phyloP scores from a whole-genome alignment of 495 filamentous ascomycete genomes.

The Xylaria nigripes region DNA sequence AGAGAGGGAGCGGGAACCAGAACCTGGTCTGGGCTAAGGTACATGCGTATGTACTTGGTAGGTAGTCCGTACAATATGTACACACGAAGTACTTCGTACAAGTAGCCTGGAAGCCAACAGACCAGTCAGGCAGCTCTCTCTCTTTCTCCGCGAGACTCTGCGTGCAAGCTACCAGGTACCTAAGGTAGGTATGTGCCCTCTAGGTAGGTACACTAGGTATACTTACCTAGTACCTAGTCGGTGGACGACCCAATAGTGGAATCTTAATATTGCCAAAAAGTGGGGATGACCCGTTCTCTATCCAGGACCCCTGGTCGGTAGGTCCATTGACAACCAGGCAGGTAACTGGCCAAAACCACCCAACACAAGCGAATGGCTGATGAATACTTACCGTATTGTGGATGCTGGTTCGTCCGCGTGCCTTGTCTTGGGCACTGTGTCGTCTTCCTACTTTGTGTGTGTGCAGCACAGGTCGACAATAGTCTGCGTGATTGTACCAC shows the following conservation, averaged over 20 bases:
- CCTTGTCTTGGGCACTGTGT: constrained; percentile 9
- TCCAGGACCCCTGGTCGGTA: constrained; percentile 9
- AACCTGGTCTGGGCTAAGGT: constrained; percentile 10
- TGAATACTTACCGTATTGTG: constrained; percentile 12
- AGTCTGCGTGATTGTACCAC: constrained; percentile 6
- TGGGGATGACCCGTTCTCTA: constrained; percentile 21
- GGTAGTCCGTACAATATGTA: constrained; percentile 1
- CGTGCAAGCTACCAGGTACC: constrained; percentile 8
- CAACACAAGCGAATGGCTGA: constrained; percentile 3
- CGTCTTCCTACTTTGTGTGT: background rate
- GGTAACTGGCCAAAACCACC: constrained; percentile 3
- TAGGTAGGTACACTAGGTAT: no score
- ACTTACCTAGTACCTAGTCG: no score
- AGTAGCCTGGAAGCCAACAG: background rate
- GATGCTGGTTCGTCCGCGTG: constrained; percentile 3
- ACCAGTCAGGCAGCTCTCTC: constrained; percentile 17
- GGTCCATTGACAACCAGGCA: constrained; percentile 10
- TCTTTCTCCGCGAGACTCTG: no score
- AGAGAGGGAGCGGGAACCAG: constrained; percentile 19
- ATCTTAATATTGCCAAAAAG: constrained; percentile 26
- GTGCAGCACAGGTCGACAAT: constrained; percentile 4
- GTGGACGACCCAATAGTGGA: constrained; percentile 27
- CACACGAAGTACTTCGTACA: background rate
- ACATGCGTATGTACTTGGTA: background rate
- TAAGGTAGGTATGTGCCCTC: constrained; percentile 4